phyloP scores from a whole-genome alignment of 2,329 filamentous ascomycete genomes.

The Zasmidium angulare region DNA sequence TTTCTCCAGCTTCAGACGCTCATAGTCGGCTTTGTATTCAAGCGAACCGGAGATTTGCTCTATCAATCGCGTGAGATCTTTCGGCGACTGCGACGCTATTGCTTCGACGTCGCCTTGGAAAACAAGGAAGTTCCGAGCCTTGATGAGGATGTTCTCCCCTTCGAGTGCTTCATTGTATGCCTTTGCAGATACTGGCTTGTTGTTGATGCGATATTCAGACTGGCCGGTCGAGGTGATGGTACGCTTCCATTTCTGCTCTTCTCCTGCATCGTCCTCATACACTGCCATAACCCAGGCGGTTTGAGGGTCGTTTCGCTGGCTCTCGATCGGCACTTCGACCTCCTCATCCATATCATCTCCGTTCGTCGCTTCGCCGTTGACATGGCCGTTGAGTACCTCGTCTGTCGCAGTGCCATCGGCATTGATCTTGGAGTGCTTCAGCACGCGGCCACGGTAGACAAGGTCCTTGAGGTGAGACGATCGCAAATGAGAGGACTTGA shows the following conservation, averaged over 20 bases:
- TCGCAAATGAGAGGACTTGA: conserved; percentile 96
- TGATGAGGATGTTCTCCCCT: conserved; percentile 93
- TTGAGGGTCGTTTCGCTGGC: conserved; percentile 76
- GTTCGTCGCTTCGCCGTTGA: conserved; percentile 50
- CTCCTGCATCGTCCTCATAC: conserved; percentile 94
- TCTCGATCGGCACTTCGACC: conserved; percentile 58
- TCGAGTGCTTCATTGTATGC: conserved; percentile 94
- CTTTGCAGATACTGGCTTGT: conserved; percentile 79
- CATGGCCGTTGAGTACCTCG: conserved; percentile 36
- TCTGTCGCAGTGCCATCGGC: conserved; percentile 76
- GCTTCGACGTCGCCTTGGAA: conserved; percentile 98
- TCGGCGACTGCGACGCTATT: conserved; percentile 91
- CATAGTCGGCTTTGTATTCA: conserved; percentile 93
- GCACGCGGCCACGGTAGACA: conserved; percentile 90
- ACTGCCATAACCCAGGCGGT: conserved; percentile 99
- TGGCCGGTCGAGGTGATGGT: conserved; percentile 83
- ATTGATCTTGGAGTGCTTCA: conserved; percentile 90
- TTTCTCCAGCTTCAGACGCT: conserved; percentile 79
- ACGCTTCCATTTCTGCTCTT: conserved; percentile 94
- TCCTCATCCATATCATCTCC: conserved; percentile 51
- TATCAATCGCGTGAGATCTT: conserved; percentile 87
- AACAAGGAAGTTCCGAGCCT: conserved; percentile 94
- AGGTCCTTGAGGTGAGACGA: conserved; percentile 92
- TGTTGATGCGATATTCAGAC: conserved; percentile 97
- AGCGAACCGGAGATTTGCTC: conserved; percentile 97